Base-by-base conservation (phyloP, 345 rosid species). In the Limnanthes douglasii region DNA sequence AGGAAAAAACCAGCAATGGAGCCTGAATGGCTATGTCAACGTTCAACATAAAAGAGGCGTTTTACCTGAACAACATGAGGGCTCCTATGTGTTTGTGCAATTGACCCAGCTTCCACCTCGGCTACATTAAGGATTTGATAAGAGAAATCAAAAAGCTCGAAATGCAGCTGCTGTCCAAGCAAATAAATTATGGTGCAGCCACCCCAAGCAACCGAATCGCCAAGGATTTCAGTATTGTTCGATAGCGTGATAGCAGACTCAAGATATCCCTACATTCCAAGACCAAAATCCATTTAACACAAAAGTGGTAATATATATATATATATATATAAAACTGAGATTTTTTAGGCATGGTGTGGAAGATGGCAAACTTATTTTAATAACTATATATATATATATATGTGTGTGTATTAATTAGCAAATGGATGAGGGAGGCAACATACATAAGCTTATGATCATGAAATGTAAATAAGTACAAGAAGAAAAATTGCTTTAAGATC, bases 121-220 rank as follows among this genome's bases (percentile, higher is more conserved):
- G 96, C 93, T 43, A 81, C 79, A 60, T 85, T 80, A 28, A 92
- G 96, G 61, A 92, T 73, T 70, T 92, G 94, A 62, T 92, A 69
- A 18, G 94, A 85, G 56, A 92, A 92, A 61, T 85, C 94, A 43
- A 92, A 85, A 29, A 81, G 74, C 80, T 92, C 96, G 56, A 85
- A 92, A 59, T 81, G 99, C 56, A 92, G 76, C 63, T 85, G 93
- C 42, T 90, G 98, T 13, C 98, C 98, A 8, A 90, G 98, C 62
- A 85, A 59, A 73, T 78, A 85, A 21, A 85, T 75, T 46, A 90
- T 73, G 39, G 98, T 90, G 51, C 98, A 90, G 31, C 98, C 93
- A 39, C 98, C 98, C 96, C 98, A 85, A 26, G 98, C 94, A 43
- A 85, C 66, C 6, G 94, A 80, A 51, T 90, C 98, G 4, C 94